Percentiles rank a stretch among this genome's conserved stretches.
phyloP scores from a whole-genome alignment of 2,329 filamentous ascomycete species.

The Microcera coccophila region DNA sequence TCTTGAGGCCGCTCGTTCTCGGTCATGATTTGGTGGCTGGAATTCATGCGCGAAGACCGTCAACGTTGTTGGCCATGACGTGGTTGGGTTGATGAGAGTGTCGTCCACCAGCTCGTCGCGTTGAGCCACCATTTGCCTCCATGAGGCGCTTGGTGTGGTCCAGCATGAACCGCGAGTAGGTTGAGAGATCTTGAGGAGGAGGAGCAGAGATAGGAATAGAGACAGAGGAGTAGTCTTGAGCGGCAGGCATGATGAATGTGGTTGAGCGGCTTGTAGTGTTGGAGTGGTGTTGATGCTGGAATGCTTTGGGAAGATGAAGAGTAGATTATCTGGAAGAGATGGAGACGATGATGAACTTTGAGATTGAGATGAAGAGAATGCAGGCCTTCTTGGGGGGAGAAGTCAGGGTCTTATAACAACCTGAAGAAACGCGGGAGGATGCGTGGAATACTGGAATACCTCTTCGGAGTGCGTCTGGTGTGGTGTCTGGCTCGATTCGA shows the following conservation, averaged over 20 bases:
- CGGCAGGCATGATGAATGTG: conserved; percentile 35
- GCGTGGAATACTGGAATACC: background rate
- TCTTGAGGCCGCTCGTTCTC: too few relatives aligned
- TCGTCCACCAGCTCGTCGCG: background rate
- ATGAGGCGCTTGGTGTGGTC: conserved; percentile 63
- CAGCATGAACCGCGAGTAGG: conserved; percentile 59
- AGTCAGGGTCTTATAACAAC: background rate
- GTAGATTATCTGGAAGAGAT: background rate
- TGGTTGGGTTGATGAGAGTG: background rate
- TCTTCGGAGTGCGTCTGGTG: background rate
- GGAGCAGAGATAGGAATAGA: conserved; percentile 36
- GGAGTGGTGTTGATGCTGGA: background rate
- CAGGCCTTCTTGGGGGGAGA: background rate
- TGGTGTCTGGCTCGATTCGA: too few relatives aligned
- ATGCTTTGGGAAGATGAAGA: background rate
- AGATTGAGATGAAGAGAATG: background rate
- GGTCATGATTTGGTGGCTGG: background rate
- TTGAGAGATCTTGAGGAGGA: conserved; percentile 47
- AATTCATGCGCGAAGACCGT: too few relatives aligned
- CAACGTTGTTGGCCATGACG: conserved; percentile 29
- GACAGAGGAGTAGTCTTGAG: conserved; percentile 38
- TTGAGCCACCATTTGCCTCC: conserved; percentile 44
- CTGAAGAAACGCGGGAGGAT: background rate
- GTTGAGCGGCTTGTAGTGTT: background rate
- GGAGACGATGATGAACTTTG: background rate